These are phyloP conservation scores for Penicillium lagena DNA, from an alignment of 495 filamentous ascomycete species.

Conservation along the genomic window DNA sequence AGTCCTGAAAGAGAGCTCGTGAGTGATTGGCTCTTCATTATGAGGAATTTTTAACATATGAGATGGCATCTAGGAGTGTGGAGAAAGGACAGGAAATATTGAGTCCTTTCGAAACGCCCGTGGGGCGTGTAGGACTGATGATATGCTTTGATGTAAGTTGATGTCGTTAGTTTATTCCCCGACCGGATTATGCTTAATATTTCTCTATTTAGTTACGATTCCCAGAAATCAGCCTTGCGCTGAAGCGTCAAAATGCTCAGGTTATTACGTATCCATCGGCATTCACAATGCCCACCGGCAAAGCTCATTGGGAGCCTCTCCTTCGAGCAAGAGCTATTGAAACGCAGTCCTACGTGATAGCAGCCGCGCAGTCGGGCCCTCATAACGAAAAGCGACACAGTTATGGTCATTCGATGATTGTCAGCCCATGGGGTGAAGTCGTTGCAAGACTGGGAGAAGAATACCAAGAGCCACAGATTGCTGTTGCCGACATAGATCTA, in stretches of 20 bases:
- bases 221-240: slow-evolving; percentile 63
- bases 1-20: slow-evolving; percentile 55
- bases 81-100: slow-evolving; percentile 53
- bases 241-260: slow-evolving; percentile 63
- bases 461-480: slow-evolving; percentile 44
- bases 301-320: slow-evolving; percentile 77
- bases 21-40: slow-evolving; percentile 5
- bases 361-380: slow-evolving; percentile 73
- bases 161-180: not conserved
- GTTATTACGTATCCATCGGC: slow-evolving; percentile 84
- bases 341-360: slow-evolving; percentile 80
- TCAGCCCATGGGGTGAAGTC: slow-evolving; percentile 83
- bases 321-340: slow-evolving; percentile 82
- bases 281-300: slow-evolving; percentile 83
- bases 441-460: slow-evolving; percentile 55
- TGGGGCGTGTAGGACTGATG: slow-evolving; percentile 69
- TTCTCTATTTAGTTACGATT: slow-evolving; percentile 56
- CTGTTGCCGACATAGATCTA: slow-evolving; percentile 45
- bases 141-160: slow-evolving; percentile 81
- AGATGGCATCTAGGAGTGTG: slow-evolving; percentile 37
- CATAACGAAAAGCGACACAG: slow-evolving; percentile 77
- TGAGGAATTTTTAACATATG: not conserved
- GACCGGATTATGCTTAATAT: not conserved
- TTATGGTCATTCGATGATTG: slow-evolving; percentile 85
- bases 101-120: slow-evolving; percentile 61